Conservation (phyloP, 805 yeast genomes). For the Yamadazyma olivae region DNA sequence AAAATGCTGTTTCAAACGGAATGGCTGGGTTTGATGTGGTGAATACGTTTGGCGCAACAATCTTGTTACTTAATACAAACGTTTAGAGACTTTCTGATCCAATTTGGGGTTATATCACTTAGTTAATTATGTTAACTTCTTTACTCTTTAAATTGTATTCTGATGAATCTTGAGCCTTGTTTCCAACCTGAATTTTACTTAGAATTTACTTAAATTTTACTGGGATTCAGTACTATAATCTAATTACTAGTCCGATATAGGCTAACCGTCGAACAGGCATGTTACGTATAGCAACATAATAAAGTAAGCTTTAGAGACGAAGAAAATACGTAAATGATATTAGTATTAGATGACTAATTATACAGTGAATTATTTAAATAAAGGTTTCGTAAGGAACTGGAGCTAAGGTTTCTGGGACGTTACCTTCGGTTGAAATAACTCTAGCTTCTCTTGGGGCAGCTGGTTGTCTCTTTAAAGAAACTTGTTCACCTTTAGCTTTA, state of each 20-base stretch:
- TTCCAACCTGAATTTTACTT: too few species aligned
- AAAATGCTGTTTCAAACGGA: slow-evolving; percentile 30
- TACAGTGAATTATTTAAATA: slow-evolving; percentile 56
- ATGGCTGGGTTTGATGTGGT: slow-evolving; percentile 40
- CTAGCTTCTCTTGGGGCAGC: slow-evolving; percentile 94
- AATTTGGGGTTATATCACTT: background rate
- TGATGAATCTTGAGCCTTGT: too few species aligned
- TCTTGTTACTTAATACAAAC: slow-evolving; percentile 44
- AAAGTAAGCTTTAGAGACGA: too few species aligned
- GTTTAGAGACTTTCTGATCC: slow-evolving; percentile 49
- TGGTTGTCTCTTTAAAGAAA: slow-evolving; percentile 96
- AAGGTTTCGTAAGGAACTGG: slow-evolving; percentile 99
- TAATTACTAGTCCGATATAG: too few species aligned
- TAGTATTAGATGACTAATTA: slow-evolving; percentile 9
- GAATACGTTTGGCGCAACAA: slow-evolving; percentile 50
- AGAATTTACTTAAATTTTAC: too few species aligned
- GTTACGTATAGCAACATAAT: too few species aligned
- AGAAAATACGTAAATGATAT: too few species aligned
- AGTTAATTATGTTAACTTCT: background rate
- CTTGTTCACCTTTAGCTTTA: slow-evolving; percentile 88
- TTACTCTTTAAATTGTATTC: too few species aligned
- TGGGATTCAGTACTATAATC: too few species aligned
- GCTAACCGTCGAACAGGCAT: too few species aligned
- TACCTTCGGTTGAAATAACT: slow-evolving; percentile 75
- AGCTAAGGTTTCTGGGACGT: slow-evolving; percentile 94